Evolutionary conservation across 768 basidiomycete species (phyloP), one percentile per base, ranked within the genome.

Genomic region (Boletus edulis): DNA sequence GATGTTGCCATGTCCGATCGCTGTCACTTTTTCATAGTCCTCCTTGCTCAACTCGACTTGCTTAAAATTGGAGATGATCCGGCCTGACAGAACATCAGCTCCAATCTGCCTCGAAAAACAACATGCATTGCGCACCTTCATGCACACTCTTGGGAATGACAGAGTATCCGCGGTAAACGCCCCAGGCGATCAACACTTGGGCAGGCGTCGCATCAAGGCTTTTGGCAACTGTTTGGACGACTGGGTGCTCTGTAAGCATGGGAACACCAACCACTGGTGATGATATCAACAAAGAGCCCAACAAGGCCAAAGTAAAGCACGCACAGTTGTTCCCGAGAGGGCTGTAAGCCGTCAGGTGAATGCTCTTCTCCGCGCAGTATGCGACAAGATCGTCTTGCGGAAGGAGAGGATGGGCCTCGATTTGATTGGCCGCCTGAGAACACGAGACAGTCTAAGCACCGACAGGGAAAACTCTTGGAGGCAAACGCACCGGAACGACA

Each of bases 91-190:
- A 8, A 32, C 18, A 35, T 58, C n/a, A 24, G 17, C 2, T n/a
- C 15, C 14, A 27, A 14, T 41, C 49, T 17, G 51, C 24, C 32
- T 43, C 24, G 22, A 40, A n/a, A 17, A 35, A 14, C 27, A 4
- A 14, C 27, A 5, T 40, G 53, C 15, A n/a, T 50, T 24, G 52
- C 68, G 18, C 38, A 80, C 78, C 72, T 64, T 86, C 76, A 54
- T 85, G 76, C 27, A 91, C 88, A 52, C 83, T 85, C 79, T 94
- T 94, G 17, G 92, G 92, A 63, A 94, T 91, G 57, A 94, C 87
- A 10, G 84, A 85, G 70, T 84, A 86, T 13, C 91, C 92, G 40
- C 90, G 81, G 61, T 84, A 68, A 37, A 72, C 81, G 13, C 83
- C 87, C 91, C 91, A 95, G 0, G 90, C 89, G 56, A 96, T 73